Evolutionary conservation across 1,139 yeast genomes (phyloP).

Genomic region (Candida pseudocylindracea): DNA sequence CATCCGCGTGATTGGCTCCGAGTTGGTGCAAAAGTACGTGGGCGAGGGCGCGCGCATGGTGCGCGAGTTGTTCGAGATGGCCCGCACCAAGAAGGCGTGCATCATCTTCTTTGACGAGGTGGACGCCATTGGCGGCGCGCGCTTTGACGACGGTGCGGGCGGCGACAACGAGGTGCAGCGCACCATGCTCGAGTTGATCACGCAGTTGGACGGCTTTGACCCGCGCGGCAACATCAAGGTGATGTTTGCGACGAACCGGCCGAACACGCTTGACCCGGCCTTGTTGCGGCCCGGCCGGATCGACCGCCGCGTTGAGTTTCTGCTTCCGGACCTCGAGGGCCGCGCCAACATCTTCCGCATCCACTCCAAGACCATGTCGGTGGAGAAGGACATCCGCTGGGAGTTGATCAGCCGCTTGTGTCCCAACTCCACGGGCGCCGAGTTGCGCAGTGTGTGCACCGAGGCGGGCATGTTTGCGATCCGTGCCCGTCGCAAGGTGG

Average conservation of each 20-base stretch:
- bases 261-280: slow-evolving; percentile 96
- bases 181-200: slow-evolving; percentile 94
- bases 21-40: slow-evolving; percentile 90
- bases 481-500: slow-evolving; percentile 93
- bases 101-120: slow-evolving; percentile 92
- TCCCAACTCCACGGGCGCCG: slow-evolving; percentile 98
- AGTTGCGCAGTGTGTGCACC: slow-evolving; percentile 65
- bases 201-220: slow-evolving; percentile 94
- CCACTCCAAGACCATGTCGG: slow-evolving; percentile 93
- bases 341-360: slow-evolving; percentile 93
- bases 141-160: slow-evolving; percentile 98
- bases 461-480: slow-evolving; percentile 99
- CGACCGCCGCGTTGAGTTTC: slow-evolving; percentile 93
- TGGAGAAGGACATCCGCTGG: slow-evolving; percentile 95
- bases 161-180: slow-evolving; percentile 98
- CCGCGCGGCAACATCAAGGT: slow-evolving; percentile 97
- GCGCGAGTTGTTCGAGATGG: slow-evolving; percentile 94
- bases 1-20: slow-evolving; percentile 94
- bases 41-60: slow-evolving; percentile 99
- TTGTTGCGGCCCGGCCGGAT: slow-evolving; percentile 94
- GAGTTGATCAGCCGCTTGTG: slow-evolving; percentile 90
- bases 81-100: slow-evolving; percentile 92
- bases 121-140: slow-evolving; percentile 97
- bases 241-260: slow-evolving; percentile 97
- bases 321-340: slow-evolving; percentile 91